phyloP scores from a whole-genome alignment of 1,284 basidiomycete genomes.

The Tausonia pullulans region DNA sequence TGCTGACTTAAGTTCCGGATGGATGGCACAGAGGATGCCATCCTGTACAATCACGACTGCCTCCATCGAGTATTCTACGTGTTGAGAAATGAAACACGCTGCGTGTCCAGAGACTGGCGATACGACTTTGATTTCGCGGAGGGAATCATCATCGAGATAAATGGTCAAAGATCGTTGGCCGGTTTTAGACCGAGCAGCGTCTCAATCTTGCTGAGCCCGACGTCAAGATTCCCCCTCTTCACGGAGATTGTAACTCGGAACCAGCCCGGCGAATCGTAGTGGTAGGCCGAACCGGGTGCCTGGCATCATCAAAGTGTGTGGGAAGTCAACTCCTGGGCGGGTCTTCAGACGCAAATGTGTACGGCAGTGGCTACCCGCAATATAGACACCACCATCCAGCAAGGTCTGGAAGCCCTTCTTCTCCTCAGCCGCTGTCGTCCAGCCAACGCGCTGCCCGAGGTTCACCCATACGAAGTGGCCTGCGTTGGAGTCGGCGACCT shows the following conservation, averaged over 20 bases:
- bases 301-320: not conserved
- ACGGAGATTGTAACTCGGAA: slow-evolving; percentile 18
- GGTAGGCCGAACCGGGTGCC: slow-evolving; percentile 20
- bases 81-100: too few species aligned
- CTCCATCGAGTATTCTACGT: too few species aligned
- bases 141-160: too few species aligned
- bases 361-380: slow-evolving; percentile 15
- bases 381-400: slow-evolving; percentile 33
- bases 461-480: slow-evolving; percentile 34
- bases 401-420: slow-evolving; percentile 31
- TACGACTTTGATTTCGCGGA: too few species aligned
- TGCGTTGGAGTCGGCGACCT: slow-evolving; percentile 30
- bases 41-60: too few species aligned
- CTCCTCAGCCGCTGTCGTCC: slow-evolving; percentile 26
- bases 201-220: slow-evolving; percentile 15
- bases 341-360: too few species aligned
- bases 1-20: too few species aligned
- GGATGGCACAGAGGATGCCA: too few species aligned
- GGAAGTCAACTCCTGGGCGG: not conserved
- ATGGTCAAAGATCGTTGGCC: not conserved
- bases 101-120: too few species aligned
- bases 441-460: slow-evolving; percentile 26
- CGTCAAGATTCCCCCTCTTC: slow-evolving; percentile 10
- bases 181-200: not conserved
- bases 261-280: slow-evolving; percentile 15